A percentile compares a stretch with the other conserved stretches of the same genome.
These are phyloP conservation scores for Herpotrichia juniperi DNA, from an alignment of 2,329 filamentous ascomycete genomes.

Conservation along the genomic window DNA sequence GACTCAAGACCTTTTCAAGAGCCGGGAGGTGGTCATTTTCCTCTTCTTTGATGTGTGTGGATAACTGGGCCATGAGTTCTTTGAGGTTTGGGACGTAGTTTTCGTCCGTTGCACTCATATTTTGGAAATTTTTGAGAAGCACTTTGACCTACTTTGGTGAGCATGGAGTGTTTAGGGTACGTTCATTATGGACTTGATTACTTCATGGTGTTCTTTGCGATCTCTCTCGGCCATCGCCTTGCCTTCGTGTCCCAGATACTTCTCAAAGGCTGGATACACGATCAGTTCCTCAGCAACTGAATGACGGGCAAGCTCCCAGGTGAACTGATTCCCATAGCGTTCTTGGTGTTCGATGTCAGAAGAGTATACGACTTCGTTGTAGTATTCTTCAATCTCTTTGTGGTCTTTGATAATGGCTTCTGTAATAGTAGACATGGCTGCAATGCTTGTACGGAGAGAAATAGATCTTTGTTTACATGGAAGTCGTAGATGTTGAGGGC, in stretches of 20 bases:
- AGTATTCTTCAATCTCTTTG: conserved; percentile 49
- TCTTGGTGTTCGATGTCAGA: conserved; percentile 50
- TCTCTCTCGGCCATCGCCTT: conserved; percentile 40
- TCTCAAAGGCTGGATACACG: conserved; percentile 46
- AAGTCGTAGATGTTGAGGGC: no score
- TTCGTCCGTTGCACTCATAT: conserved; percentile 25
- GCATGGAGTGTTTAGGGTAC: background rate
- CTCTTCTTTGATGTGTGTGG: conserved; percentile 40
- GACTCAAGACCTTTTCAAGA: conserved; percentile 29
- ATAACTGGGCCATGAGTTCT: conserved; percentile 24
- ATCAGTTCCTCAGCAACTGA: conserved; percentile 58
- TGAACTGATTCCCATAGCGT: conserved; percentile 58
- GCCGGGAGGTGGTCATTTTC: conserved; percentile 35
- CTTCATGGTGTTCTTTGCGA: conserved; percentile 40
- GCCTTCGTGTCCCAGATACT: conserved; percentile 38
- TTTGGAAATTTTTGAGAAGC: conserved; percentile 38
- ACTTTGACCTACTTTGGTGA: conserved; percentile 31
- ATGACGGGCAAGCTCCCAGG: conserved; percentile 60
- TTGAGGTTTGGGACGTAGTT: conserved; percentile 34
- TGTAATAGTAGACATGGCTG: conserved; percentile 27
- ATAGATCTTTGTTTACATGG: background rate
- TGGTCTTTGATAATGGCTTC: conserved; percentile 52
- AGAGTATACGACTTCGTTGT: conserved; percentile 51
- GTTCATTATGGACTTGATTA: conserved; percentile 8
- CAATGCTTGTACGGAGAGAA: conserved; percentile 3